These are phyloP conservation scores for Prunus armeniaca DNA, from an alignment of 306 rosid genomes.

Conservation along the genomic window DNA sequence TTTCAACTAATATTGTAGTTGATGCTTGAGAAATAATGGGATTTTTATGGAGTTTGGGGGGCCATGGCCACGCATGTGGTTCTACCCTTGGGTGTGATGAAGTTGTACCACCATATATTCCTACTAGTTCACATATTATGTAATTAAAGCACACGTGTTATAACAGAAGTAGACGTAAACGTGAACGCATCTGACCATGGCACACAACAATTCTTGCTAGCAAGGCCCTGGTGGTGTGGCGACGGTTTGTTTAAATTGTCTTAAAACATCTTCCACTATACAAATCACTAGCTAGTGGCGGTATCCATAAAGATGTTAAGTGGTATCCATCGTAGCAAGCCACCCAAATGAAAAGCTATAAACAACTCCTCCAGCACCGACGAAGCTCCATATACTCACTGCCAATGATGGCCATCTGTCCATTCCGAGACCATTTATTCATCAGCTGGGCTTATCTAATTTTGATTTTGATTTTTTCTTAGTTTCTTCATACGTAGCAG, in stretches of 20 bases:
- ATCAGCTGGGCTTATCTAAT: not conserved
- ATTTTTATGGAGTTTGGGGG: too few species aligned
- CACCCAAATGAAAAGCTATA: slow-evolving; percentile 35
- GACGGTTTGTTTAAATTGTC: not conserved
- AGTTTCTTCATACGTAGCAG: not conserved
- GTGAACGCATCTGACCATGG: too few species aligned
- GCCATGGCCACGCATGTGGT: too few species aligned
- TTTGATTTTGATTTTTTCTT: not conserved
- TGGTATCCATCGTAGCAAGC: slow-evolving; percentile 62
- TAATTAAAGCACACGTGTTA: too few species aligned
- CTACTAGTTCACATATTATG: too few species aligned
- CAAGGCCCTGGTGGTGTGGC: not conserved
- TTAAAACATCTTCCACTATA: not conserved
- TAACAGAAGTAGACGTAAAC: too few species aligned
- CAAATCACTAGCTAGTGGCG: slow-evolving; percentile 5
- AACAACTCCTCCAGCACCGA: slow-evolving; percentile 11
- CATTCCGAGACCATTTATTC: not conserved
- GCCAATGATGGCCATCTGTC: slow-evolving; percentile 17
- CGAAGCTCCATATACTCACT: not conserved
- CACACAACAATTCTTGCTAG: too few species aligned
- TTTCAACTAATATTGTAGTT: too few species aligned
- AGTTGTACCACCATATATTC: too few species aligned
- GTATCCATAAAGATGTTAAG: slow-evolving; percentile 31
- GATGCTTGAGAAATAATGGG: too few species aligned
- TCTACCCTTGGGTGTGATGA: too few species aligned